phyloP scores from a whole-genome alignment of 768 basidiomycete species.

The Cystofilobasidium macerans region DNA sequence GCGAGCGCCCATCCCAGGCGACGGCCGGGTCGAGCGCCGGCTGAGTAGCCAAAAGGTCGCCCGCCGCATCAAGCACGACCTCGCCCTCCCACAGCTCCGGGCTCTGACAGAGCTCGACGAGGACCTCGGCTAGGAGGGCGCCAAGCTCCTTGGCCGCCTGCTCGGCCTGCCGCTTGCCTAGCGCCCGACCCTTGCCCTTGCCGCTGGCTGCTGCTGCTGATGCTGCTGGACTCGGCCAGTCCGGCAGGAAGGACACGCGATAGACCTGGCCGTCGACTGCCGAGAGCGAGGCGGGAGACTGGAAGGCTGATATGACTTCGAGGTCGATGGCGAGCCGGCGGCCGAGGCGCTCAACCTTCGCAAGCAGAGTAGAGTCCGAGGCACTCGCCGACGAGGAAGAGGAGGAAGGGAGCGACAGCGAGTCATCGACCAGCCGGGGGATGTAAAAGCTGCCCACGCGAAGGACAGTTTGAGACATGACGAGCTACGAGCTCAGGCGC shows the following conservation, averaged over 20 bases:
- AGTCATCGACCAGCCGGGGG: background rate
- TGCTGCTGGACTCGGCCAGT: background rate
- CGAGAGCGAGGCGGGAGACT: background rate
- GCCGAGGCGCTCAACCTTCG: background rate
- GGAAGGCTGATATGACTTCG: background rate
- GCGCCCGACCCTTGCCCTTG: background rate
- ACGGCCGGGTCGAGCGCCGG: background rate
- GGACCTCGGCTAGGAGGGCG: background rate
- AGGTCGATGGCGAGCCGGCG: background rate
- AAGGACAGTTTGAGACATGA: no score
- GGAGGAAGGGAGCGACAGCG: background rate
- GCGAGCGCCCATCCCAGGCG: background rate
- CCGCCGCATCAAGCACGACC: background rate
- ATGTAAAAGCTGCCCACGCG: no score
- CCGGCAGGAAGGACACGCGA: background rate
- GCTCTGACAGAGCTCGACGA: background rate
- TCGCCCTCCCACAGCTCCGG: background rate
- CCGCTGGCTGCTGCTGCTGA: background rate
- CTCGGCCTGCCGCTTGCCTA: background rate
- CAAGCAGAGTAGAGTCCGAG: background rate
- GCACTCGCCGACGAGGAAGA: background rate
- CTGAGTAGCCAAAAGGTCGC: background rate
- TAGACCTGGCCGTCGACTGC: background rate
- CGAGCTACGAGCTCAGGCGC: no score
- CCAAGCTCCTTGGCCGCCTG: background rate